Percentiles rank a stretch among this genome's conserved stretches.
phyloP scores from a whole-genome alignment of 129 eudicot genomes.

The Erigeron canadensis region DNA sequence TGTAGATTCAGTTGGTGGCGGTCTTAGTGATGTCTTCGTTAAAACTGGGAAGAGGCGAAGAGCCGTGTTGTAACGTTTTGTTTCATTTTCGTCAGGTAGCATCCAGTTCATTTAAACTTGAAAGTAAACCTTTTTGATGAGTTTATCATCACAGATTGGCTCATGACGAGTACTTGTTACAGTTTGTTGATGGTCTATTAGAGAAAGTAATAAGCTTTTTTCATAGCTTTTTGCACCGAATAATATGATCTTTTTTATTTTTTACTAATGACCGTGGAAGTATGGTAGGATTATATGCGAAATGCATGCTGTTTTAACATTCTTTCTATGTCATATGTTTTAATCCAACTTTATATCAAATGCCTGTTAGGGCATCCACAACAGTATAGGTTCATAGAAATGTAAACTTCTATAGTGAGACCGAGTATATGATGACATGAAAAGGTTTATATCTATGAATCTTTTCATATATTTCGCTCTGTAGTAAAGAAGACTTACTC shows the following conservation, averaged over 20 bases:
- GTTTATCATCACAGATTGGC: constrained; percentile 9
- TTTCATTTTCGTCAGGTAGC: not conserved
- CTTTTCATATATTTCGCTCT: no score
- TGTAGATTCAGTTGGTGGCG: constrained; percentile 25
- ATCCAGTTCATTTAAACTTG: not conserved
- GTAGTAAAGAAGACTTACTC: no score
- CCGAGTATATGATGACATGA: no score
- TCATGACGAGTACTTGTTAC: constrained; percentile 15
- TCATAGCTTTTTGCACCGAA: not conserved
- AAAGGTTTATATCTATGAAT: no score
- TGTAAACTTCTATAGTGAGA: no score
- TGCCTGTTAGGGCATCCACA: no score
- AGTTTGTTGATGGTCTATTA: constrained; percentile 1
- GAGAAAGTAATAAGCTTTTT: constrained; percentile 17
- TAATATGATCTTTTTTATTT: not conserved
- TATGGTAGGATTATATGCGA: not conserved
- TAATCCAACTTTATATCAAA: not conserved
- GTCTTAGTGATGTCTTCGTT: constrained; percentile 12
- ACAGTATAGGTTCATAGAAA: no score
- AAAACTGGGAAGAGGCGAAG: not conserved
- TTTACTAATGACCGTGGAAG: no score
- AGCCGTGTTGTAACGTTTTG: constrained; percentile 12
- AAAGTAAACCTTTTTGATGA: constrained; percentile 10
- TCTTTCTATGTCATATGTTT: not conserved
- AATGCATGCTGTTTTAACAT: not conserved